Base-by-base conservation (phyloP, 208 protist genomes). In the Angomonas deanei region DNA sequence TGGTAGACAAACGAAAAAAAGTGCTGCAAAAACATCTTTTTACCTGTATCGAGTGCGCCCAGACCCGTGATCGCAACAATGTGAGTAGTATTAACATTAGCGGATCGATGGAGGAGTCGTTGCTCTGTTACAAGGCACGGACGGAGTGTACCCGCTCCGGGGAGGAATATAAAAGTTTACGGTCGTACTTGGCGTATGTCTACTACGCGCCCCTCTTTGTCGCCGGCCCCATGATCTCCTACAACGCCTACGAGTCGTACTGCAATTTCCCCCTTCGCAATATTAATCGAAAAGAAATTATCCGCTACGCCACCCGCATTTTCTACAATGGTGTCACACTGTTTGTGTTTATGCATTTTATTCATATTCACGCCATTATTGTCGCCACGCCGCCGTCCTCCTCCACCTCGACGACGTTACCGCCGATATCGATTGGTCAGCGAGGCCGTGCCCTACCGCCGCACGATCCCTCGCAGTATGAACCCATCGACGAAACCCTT, bases 131-230 rank as follows among this genome's bases (percentile, higher is more conserved):
- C 53, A 70, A 69, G 68, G 74, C 49, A 48, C 77, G 64, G 32
- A 84, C 70, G 24, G 78, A 83, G 52, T 84, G 58, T 49, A 52
- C 72, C 0, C 76, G 71, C 0, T 30, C 57, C 8, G n/a, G 64
- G n/a, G 48, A 58, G 1, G 73, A 91, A 60, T 97, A 84, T 65
- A 5, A 53, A 26, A 79, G 38, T 2, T 39, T 97, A 1, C 2
- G 58, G 2, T 34, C 70, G 27, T 97, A 85, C 60, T 28, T 96
- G 3, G 84, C 66, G 15, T 97, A 97, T 53, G 48, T 95, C 1
- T 82, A 86, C 30, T 97, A 96, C 71, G 70, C 75, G 1, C 91
- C 93, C 11, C 72, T 96, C 3, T 97, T 84, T 61, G 74, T 96
- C 28, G 91, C 86, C 0, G 93, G 93, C 0, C 93, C 93, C 10